A percentile compares a stretch with the other conserved stretches of the same genome.
Evolutionary conservation across 2,329 filamentous ascomycete species (phyloP).

Genomic region (Akanthomyces muscarius): DNA sequence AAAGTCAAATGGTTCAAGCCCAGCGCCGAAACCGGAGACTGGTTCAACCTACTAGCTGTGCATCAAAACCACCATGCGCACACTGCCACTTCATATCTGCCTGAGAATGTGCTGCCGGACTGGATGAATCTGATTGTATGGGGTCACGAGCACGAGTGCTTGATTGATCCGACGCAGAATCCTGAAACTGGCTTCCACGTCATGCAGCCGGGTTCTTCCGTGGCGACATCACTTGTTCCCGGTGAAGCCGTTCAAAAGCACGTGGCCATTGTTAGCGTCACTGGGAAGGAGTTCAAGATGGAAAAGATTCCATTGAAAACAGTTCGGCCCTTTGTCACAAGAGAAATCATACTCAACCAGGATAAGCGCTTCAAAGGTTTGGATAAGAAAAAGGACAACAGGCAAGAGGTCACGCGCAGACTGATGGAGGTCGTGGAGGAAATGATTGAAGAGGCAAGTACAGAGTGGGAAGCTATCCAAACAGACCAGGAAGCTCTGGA

Average conservation of each 20-base stretch:
- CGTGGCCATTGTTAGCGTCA: constrained; percentile 79
- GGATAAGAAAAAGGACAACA: constrained; percentile 77
- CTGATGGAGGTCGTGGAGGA: constrained; percentile 76
- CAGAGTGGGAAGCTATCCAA: constrained; percentile 77
- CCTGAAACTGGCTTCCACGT: constrained; percentile 88
- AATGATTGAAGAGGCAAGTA: constrained; percentile 79
- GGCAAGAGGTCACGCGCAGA: constrained; percentile 71
- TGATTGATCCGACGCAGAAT: constrained; percentile 80
- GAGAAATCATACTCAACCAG: constrained; percentile 72
- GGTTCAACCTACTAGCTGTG: constrained; percentile 93
- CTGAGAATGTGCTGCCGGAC: constrained; percentile 86
- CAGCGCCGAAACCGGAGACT: constrained; percentile 72
- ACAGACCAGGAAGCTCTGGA: constrained; percentile 57
- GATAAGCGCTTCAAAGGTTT: constrained; percentile 74
- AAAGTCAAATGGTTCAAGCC: constrained; percentile 93
- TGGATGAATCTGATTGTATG: constrained; percentile 91
- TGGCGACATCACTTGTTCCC: constrained; percentile 86
- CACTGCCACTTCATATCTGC: constrained; percentile 87
- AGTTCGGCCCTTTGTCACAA: constrained; percentile 85
- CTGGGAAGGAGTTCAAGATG: constrained; percentile 73
- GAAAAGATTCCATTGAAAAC: constrained; percentile 81
- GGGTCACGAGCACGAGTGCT: constrained; percentile 96
- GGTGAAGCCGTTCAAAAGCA: constrained; percentile 91
- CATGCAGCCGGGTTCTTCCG: constrained; percentile 95
- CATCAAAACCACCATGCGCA: constrained; percentile 96